These are phyloP conservation scores for Cercophora scortea DNA, from an alignment of 495 filamentous ascomycete species.

Conservation along the genomic window DNA sequence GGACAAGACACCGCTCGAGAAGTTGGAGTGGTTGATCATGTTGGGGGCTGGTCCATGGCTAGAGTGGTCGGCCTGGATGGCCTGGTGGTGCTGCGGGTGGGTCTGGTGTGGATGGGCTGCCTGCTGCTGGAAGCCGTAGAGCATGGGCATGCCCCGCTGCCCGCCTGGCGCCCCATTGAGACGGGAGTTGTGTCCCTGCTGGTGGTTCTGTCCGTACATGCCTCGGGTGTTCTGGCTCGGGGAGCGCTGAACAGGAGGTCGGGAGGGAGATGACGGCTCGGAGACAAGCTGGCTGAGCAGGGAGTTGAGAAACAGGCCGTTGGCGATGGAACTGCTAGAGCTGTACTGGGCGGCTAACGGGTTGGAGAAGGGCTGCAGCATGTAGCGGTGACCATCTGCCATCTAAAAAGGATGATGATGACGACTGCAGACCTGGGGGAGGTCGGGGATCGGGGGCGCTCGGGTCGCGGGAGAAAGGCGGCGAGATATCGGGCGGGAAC, in stretches of 20 bases:
- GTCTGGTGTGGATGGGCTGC: constrained; percentile 60
- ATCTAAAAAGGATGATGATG: constrained; percentile 42
- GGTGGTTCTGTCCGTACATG: constrained; percentile 79
- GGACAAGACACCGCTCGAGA: constrained; percentile 65
- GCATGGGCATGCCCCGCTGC: constrained; percentile 43
- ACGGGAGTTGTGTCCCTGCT: constrained; percentile 71
- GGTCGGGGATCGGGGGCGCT: constrained; percentile 3
- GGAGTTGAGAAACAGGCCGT: constrained; percentile 21
- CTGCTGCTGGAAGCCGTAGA: constrained; percentile 67
- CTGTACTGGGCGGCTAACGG: constrained; percentile 17
- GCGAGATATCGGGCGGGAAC: constrained; percentile 5
- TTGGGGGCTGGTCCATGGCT: constrained; percentile 47
- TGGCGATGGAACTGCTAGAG: constrained; percentile 18
- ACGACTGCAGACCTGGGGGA: constrained; percentile 1
- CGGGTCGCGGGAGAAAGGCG: constrained; percentile 4
- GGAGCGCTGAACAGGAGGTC: constrained; percentile 63
- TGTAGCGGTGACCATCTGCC: constrained; percentile 76
- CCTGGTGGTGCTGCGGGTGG: constrained; percentile 66
- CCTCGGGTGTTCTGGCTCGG: constrained; percentile 57
- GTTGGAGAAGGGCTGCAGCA: constrained; percentile 50
- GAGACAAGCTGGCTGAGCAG: constrained; percentile 21
- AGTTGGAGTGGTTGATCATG: constrained; percentile 63
- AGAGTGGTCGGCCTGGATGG: constrained; percentile 63
- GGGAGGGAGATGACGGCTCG: constrained; percentile 45
- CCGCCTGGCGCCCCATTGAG: constrained; percentile 47